These are phyloP conservation scores for Cladosporium phlei DNA, from an alignment of 2,329 filamentous ascomycete species.

Conservation along the genomic window DNA sequence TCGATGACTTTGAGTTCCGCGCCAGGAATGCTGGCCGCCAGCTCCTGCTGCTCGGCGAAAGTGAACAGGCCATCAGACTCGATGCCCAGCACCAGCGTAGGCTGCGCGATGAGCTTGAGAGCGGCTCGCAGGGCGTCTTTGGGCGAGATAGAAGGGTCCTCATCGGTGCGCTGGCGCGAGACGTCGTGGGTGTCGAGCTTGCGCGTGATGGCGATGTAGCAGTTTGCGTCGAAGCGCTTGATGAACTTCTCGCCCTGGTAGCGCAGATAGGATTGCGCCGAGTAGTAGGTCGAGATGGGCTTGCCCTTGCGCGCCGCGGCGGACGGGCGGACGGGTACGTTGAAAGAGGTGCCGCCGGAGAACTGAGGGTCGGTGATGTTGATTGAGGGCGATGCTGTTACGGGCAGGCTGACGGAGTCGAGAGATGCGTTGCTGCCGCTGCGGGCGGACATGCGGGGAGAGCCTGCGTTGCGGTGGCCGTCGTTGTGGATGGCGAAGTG, in stretches of 20 bases:
- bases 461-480: constrained; percentile 45
- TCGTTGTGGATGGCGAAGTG: constrained; percentile 52
- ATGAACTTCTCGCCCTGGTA: constrained; percentile 98
- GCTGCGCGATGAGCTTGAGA: constrained; percentile 77
- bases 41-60: constrained; percentile 90
- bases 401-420: constrained; percentile 21
- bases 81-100: constrained; percentile 85
- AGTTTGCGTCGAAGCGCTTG: constrained; percentile 94
- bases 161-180: constrained; percentile 61
- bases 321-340: constrained; percentile 24
- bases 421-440: constrained; percentile 28
- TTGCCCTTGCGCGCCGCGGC: constrained; percentile 32
- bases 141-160: constrained; percentile 37
- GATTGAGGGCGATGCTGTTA: constrained; percentile 17
- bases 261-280: constrained; percentile 91
- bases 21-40: constrained; percentile 75
- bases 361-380: constrained; percentile 44
- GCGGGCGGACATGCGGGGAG: constrained; percentile 38
- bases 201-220: constrained; percentile 96
- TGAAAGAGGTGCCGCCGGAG: constrained; percentile 36
- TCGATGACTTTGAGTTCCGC: constrained; percentile 81
- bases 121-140: constrained; percentile 59
- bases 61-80: constrained; percentile 95
- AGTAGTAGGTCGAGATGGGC: constrained; percentile 73
- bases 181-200: constrained; percentile 98